Evolutionary conservation across 192 early-diverging fungal species (phyloP), one percentile per base, ranked within the genome.

Genomic region (Phlyctochytrium arcticum): DNA sequence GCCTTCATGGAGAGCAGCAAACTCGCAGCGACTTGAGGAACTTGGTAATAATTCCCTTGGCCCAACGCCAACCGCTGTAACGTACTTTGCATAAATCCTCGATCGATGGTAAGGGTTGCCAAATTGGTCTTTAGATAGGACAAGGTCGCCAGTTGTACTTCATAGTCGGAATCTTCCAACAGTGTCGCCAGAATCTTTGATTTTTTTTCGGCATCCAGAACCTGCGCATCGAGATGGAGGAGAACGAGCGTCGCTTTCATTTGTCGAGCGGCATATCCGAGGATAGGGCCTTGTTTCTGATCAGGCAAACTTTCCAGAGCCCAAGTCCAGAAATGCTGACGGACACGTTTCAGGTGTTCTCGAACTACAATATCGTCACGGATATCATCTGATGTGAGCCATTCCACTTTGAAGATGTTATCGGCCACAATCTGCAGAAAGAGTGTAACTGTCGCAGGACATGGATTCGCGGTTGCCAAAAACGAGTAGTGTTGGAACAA

Each of bases 91-190:
- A 73, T 31, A 17, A 3, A 8, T 30, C 55, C 26, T 17, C n/a
- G 10, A 57, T 27, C 29, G 9, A 12, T 12, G 24, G 17, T 36
- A 32, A 36, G 27, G 27, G 27, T 36, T n/a, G 17, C 10, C 15
- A 57, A 1, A 34, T 36, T 8, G n/a, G 9, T 31, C 30, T 26
- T 32, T 7, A 86, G 39, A 34, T 76, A 80, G 48, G 72, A 57
- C 8, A 87, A 49, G 0, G 79, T 74, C n/a, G 72, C 62, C 7
- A 86, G 63, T 6, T 86, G 85, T 6, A 88, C 83, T 57, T 89
- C 88, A 67, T 89, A 87, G n/a, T 86, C 83, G 6, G 35, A 29
- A 56, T 87, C 81, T 7, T 70, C 23, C 46, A 23, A 2, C 12
- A 27, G n/a, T 1, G 17, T 24, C 19, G 26, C 1, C 17, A 27